These are phyloP conservation scores for Fusarium cicatricum DNA, from an alignment of 2,329 filamentous ascomycete genomes.

Conservation along the genomic window DNA sequence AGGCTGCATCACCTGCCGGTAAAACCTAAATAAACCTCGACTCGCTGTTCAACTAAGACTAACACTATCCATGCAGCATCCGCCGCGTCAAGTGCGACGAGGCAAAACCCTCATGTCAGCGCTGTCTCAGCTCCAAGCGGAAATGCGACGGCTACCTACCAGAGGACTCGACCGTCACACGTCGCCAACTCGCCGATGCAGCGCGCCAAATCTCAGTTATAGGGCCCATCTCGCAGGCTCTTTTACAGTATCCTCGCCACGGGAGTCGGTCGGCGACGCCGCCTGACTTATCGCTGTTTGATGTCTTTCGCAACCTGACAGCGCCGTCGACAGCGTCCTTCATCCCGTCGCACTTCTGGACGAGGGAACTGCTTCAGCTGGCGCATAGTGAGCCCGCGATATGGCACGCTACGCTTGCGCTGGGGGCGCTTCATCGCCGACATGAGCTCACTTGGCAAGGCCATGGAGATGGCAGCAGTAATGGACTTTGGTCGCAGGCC, in stretches of 20 bases:
- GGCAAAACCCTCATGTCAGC: slow-evolving; percentile 42
- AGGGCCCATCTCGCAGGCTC: slow-evolving; percentile 42
- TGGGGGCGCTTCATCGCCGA: slow-evolving; percentile 47
- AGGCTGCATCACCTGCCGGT: slow-evolving; percentile 41
- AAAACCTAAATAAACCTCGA: not conserved
- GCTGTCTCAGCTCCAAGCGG: slow-evolving; percentile 39
- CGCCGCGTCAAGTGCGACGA: slow-evolving; percentile 50
- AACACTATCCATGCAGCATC: slow-evolving; percentile 35
- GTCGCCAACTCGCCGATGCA: slow-evolving; percentile 44
- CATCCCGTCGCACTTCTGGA: slow-evolving; percentile 47
- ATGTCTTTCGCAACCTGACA: slow-evolving; percentile 48
- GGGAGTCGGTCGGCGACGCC: slow-evolving; percentile 10
- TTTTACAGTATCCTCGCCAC: slow-evolving; percentile 30
- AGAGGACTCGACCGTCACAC: slow-evolving; percentile 36
- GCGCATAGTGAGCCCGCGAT: slow-evolving; percentile 47
- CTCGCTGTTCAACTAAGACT: not conserved
- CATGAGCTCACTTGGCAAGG: slow-evolving; percentile 30
- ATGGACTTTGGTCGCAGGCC: slow-evolving; percentile 32
- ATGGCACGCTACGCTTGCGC: slow-evolving; percentile 47
- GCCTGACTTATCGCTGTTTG: slow-evolving; percentile 41
- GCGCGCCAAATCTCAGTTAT: slow-evolving; percentile 42
- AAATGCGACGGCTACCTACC: slow-evolving; percentile 47
- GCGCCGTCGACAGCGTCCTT: slow-evolving; percentile 40
- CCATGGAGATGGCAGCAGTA: slow-evolving; percentile 1
- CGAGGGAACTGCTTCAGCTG: slow-evolving; percentile 43